Percentiles rank a stretch among this genome's conserved stretches.
phyloP scores from a whole-genome alignment of 768 basidiomycete species.

The Thelephora ganbajun region DNA sequence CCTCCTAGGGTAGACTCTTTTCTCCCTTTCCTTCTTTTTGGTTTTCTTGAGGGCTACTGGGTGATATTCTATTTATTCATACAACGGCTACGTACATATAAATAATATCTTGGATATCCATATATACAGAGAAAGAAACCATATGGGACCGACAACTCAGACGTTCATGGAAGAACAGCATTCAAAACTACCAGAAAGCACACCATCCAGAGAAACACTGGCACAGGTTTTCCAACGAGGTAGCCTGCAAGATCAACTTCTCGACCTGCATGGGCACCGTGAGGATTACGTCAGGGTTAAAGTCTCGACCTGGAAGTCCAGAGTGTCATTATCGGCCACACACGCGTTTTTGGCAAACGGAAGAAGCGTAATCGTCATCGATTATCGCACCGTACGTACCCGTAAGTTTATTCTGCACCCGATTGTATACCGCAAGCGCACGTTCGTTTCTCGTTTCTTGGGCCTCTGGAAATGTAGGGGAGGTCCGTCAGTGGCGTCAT shows the following conservation, averaged over 20 bases:
- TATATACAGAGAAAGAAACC: background rate
- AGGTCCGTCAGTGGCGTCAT: background rate
- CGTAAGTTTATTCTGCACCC: conserved; percentile 90
- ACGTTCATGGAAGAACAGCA: background rate
- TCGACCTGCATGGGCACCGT: conserved; percentile 80
- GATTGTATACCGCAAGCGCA: conserved; percentile 84
- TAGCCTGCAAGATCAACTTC: conserved; percentile 86
- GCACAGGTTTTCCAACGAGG: conserved; percentile 86
- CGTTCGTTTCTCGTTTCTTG: conserved; percentile 86
- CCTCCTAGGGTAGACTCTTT: too few species aligned
- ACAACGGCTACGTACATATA: background rate
- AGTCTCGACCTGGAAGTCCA: conserved; percentile 60
- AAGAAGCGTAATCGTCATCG: background rate
- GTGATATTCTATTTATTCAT: background rate
- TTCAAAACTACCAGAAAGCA: conserved; percentile 8
- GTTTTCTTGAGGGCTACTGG: background rate
- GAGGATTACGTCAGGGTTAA: conserved; percentile 70
- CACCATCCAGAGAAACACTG: conserved; percentile 95
- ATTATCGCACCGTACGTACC: conserved; percentile 31
- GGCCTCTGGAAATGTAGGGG: conserved; percentile 26
- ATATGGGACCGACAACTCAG: background rate
- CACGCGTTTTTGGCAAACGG: background rate
- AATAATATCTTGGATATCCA: background rate
- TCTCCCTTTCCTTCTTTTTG: too few species aligned
- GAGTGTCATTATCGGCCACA: background rate